Percentiles rank a stretch among this genome's conserved stretches.
Conservation (phyloP, 257 asterid genomes). For the Nicotiana tomentosiformis region DNA sequence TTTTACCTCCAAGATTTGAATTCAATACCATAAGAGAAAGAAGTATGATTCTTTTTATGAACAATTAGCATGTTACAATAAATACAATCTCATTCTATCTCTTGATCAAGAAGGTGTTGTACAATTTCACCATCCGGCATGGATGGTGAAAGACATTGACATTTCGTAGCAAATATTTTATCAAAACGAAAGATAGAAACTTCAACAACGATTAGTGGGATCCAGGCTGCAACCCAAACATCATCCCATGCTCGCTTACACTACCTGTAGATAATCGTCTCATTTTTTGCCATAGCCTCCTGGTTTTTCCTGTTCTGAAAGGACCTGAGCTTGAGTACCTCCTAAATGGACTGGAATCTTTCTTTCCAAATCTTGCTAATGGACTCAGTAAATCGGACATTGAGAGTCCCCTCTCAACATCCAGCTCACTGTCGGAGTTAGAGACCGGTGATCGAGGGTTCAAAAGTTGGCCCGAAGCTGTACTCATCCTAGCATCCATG, state of each 20-base stretch:
- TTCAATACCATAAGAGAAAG: too few relatives aligned
- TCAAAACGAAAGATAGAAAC: not conserved
- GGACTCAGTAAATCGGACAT: too few relatives aligned
- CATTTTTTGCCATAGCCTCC: conserved; percentile 73
- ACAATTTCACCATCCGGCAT: not conserved
- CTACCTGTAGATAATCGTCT: conserved; percentile 55
- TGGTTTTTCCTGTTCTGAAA: too few relatives aligned
- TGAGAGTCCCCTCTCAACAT: too few relatives aligned
- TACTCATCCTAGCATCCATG: conserved; percentile 27
- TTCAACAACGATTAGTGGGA: conserved; percentile 28
- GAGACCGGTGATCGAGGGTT: conserved; percentile 41
- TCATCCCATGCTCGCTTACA: conserved; percentile 63
- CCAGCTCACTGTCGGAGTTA: conserved; percentile 41
- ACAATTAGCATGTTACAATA: too few relatives aligned
- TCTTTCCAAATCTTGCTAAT: too few relatives aligned
- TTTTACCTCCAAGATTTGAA: not conserved
- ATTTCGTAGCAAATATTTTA: not conserved
- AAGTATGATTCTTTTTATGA: too few relatives aligned
- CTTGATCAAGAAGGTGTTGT: not conserved
- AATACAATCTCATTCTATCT: conserved; percentile 6
- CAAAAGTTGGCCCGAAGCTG: conserved; percentile 19
- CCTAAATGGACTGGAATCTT: too few relatives aligned
- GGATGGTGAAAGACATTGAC: not conserved
- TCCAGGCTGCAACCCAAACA: conserved; percentile 52
- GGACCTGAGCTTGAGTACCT: too few relatives aligned